phyloP scores from a whole-genome alignment of 768 basidiomycete species.

The Mycena floridula region DNA sequence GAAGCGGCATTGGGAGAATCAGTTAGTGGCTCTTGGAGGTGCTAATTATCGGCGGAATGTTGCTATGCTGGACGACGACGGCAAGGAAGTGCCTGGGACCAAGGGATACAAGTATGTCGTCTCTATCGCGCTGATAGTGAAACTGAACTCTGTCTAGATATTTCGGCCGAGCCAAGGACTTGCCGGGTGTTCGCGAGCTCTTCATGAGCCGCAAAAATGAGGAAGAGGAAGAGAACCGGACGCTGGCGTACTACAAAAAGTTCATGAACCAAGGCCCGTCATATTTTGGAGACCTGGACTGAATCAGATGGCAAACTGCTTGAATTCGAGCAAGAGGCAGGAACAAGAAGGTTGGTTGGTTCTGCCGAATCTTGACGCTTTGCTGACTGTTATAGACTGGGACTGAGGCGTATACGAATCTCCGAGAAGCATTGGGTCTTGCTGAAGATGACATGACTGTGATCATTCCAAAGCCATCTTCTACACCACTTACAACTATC shows the following conservation, averaged over 20 bases:
- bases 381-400: slow-evolving; percentile 42
- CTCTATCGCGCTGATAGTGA: background rate
- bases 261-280: slow-evolving; percentile 82
- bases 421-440: slow-evolving; percentile 49
- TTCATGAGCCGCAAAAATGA: slow-evolving; percentile 83
- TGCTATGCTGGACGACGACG: slow-evolving; percentile 91
- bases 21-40: slow-evolving; percentile 92
- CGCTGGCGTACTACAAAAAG: slow-evolving; percentile 73
- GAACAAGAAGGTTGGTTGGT: slow-evolving; percentile 60
- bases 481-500: slow-evolving; percentile 13
- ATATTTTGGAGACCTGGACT: slow-evolving; percentile 90
- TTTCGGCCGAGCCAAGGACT: slow-evolving; percentile 93
- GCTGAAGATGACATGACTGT: slow-evolving; percentile 46
- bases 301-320: slow-evolving; percentile 67
- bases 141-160: slow-evolving; percentile 47
- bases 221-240: slow-evolving; percentile 83
- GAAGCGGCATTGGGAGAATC: slow-evolving; percentile 97
- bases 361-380: background rate
- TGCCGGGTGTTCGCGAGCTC: slow-evolving; percentile 94
- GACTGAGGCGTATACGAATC: slow-evolving; percentile 51
- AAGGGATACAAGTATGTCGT: slow-evolving; percentile 88
- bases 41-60: slow-evolving; percentile 95
- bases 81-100: slow-evolving; percentile 93
- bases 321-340: slow-evolving; percentile 63
- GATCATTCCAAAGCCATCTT: slow-evolving; percentile 37